Evolutionary conservation across 2,329 filamentous ascomycete species (phyloP).

Genomic region (Didymella keratinophila): DNA sequence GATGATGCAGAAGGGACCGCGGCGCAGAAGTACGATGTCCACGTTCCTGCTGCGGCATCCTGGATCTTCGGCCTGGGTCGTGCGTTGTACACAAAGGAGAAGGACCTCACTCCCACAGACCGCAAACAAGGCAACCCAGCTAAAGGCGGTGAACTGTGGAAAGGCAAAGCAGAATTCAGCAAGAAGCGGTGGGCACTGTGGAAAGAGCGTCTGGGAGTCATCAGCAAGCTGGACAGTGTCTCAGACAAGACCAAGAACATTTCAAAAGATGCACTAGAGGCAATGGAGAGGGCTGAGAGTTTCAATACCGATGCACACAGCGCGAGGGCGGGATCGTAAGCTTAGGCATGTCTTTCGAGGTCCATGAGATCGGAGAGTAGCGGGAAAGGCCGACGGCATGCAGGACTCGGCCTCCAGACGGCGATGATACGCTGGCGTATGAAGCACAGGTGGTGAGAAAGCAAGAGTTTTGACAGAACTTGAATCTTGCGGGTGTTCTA

Average conservation of each 20-base stretch:
- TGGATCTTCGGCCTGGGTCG: slow-evolving; percentile 39
- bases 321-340: slow-evolving; percentile 3
- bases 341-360: neutral
- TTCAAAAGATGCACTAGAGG: slow-evolving; percentile 35
- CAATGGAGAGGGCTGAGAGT: slow-evolving; percentile 43
- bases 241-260: slow-evolving; percentile 33
- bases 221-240: slow-evolving; percentile 32
- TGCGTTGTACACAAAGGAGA: slow-evolving; percentile 33
- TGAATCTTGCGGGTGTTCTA: neutral
- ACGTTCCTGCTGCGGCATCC: slow-evolving; percentile 40
- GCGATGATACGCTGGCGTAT: neutral
- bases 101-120: slow-evolving; percentile 40
- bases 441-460: neutral
- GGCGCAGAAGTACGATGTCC: slow-evolving; percentile 35
- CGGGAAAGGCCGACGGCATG: neutral
- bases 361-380: neutral
- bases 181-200: slow-evolving; percentile 45
- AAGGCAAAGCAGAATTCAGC: slow-evolving; percentile 40
- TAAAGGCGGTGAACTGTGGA: slow-evolving; percentile 41
- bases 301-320: slow-evolving; percentile 11
- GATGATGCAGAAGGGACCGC: slow-evolving; percentile 31
- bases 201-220: slow-evolving; percentile 41
- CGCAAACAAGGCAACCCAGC: slow-evolving; percentile 41
- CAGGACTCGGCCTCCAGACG: neutral
- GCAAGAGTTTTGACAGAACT: neutral